phyloP scores from a whole-genome alignment of 352 stramenopile genomes.

The Globisporangium paroecandrum region DNA sequence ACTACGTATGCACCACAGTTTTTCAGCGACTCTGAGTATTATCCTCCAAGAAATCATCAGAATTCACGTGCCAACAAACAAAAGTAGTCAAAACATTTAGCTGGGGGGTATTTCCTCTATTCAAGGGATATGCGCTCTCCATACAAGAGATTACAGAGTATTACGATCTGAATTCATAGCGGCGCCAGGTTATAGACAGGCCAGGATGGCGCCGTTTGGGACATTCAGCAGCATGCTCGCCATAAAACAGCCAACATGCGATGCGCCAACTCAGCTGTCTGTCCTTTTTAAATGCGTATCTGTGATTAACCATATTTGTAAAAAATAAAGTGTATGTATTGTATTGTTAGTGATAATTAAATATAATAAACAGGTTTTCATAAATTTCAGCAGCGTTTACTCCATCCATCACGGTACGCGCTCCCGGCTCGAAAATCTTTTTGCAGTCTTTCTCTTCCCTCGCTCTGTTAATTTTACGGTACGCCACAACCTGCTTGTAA shows the following conservation, averaged over 20 bases:
- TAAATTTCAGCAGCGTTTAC: too few species aligned
- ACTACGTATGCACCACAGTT: too few species aligned
- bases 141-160: background rate
- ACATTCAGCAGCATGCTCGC: background rate
- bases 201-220: background rate
- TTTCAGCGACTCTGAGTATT: too few species aligned
- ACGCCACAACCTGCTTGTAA: background rate
- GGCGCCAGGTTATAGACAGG: background rate
- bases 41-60: too few species aligned
- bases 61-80: too few species aligned
- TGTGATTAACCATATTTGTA: background rate
- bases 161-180: constrained; percentile 4
- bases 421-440: background rate
- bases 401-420: background rate
- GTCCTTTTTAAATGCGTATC: background rate
- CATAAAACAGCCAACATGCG: constrained; percentile 16
- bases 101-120: background rate
- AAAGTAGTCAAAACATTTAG: background rate
- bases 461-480: constrained; percentile 5
- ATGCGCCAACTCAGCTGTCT: constrained; percentile 4
- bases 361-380: background rate
- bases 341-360: too few species aligned
- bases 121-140: background rate
- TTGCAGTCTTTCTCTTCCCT: background rate
- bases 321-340: too few species aligned